These are phyloP conservation scores for Pugionium cornutum DNA, from an alignment of 345 rosid genomes.

Conservation along the genomic window DNA sequence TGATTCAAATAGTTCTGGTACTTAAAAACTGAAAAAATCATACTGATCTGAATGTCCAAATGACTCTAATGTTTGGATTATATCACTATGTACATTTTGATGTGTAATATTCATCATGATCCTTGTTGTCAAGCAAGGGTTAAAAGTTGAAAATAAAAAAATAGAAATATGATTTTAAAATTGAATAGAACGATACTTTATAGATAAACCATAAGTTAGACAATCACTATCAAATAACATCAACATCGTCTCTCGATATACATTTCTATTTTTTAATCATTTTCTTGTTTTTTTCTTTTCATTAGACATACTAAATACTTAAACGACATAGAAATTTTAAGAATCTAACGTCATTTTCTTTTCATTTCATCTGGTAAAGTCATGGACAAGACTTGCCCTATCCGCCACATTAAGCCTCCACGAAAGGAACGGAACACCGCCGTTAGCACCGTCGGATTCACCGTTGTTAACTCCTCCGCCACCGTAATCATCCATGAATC, in stretches of 20 bases:
- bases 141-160: neutral
- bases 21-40: too few species aligned
- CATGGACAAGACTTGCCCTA: slow-evolving; percentile 83
- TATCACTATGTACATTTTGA: slow-evolving; percentile 1
- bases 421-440: slow-evolving; percentile 67
- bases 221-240: slow-evolving; percentile 41
- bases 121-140: too few species aligned
- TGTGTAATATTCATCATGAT: neutral
- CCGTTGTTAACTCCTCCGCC: slow-evolving; percentile 35
- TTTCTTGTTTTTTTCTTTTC: neutral
- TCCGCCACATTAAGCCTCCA: slow-evolving; percentile 97
- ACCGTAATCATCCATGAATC: slow-evolving; percentile 61
- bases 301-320: slow-evolving; percentile 30
- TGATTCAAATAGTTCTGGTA: too few species aligned
- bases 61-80: neutral
- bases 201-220: slow-evolving; percentile 44
- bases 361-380: slow-evolving; percentile 68
- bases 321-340: slow-evolving; percentile 32
- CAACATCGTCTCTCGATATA: slow-evolving; percentile 43
- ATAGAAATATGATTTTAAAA: slow-evolving; percentile 4
- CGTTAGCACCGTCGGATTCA: slow-evolving; percentile 47
- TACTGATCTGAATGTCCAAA: too few species aligned
- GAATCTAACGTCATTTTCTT: slow-evolving; percentile 29
- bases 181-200: slow-evolving; percentile 33
- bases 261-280: slow-evolving; percentile 26